Evolutionary conservation across 148 eudicot genomes (phyloP).

Genomic region (Rhododendron kiyosumense): DNA sequence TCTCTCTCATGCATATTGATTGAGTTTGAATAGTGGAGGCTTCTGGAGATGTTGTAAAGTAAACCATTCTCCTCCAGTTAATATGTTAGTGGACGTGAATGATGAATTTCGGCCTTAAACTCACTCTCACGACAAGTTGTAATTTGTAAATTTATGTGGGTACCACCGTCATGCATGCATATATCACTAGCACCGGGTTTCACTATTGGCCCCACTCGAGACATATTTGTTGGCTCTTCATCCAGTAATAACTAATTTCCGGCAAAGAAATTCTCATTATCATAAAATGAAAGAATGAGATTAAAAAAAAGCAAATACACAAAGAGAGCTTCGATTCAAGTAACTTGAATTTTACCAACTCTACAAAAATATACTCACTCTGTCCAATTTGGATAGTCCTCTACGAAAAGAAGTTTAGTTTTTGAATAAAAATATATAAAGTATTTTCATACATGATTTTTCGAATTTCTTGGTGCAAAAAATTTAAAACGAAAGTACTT

Average conservation of each 20-base stretch:
- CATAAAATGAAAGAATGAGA: too few species aligned
- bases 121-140: background rate
- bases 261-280: too few species aligned
- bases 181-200: background rate
- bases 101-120: background rate
- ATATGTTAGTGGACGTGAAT: constrained; percentile 1
- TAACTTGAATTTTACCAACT: too few species aligned
- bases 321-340: too few species aligned
- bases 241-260: background rate
- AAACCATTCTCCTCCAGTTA: constrained; percentile 1
- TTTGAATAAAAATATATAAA: too few species aligned
- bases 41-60: background rate
- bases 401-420: too few species aligned
- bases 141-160: background rate
- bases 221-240: background rate
- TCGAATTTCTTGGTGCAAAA: too few species aligned
- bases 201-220: background rate
- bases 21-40: background rate
- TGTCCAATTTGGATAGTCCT: too few species aligned
- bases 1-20: background rate
- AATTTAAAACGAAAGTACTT: too few species aligned
- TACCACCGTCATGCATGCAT: background rate
- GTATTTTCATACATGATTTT: too few species aligned
- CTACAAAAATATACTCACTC: too few species aligned
- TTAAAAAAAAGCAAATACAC: too few species aligned